These are phyloP conservation scores for Oryza meridionalis DNA, from an alignment of 176 grass and related monocot species.

Conservation along the genomic window DNA sequence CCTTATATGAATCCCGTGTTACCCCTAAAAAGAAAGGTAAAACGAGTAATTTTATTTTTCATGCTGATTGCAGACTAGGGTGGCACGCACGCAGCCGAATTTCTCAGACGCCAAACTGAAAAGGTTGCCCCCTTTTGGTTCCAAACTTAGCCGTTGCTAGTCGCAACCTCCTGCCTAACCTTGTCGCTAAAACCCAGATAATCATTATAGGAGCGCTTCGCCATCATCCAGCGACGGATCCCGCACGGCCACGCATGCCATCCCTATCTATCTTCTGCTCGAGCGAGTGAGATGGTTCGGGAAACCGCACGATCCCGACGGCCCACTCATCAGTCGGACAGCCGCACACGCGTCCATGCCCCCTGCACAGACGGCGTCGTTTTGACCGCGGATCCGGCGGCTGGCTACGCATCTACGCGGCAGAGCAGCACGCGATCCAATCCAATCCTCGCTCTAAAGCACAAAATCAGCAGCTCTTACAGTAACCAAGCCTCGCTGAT, in stretches of 20 bases:
- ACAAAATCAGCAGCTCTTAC: not conserved
- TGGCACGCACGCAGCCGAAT: no score
- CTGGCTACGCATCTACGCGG: slow-evolving; percentile 23
- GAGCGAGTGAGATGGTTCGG: not conserved
- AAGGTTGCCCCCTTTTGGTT: not conserved
- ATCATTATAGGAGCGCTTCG: not conserved
- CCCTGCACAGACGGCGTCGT: no score
- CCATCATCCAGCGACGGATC: slow-evolving; percentile 34
- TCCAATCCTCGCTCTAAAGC: not conserved
- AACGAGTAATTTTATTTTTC: no score
- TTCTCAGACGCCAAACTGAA: not conserved
- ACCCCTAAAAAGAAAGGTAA: not conserved
- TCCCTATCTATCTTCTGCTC: not conserved
- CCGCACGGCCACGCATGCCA: slow-evolving; percentile 18
- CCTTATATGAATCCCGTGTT: not conserved
- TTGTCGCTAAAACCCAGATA: not conserved
- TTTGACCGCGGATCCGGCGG: slow-evolving; percentile 18
- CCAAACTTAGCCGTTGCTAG: not conserved
- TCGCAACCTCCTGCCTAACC: not conserved
- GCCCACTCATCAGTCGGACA: slow-evolving; percentile 24
- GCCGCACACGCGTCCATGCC: not conserved
- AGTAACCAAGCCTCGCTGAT: not conserved
- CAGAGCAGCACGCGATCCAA: slow-evolving; percentile 1
- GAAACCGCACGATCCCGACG: not conserved
- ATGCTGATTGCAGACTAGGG: no score